Percentiles rank a stretch among this genome's conserved stretches.
Conservation (phyloP, 352 stramenopile species). For the Globisporangium paddicum region DNA sequence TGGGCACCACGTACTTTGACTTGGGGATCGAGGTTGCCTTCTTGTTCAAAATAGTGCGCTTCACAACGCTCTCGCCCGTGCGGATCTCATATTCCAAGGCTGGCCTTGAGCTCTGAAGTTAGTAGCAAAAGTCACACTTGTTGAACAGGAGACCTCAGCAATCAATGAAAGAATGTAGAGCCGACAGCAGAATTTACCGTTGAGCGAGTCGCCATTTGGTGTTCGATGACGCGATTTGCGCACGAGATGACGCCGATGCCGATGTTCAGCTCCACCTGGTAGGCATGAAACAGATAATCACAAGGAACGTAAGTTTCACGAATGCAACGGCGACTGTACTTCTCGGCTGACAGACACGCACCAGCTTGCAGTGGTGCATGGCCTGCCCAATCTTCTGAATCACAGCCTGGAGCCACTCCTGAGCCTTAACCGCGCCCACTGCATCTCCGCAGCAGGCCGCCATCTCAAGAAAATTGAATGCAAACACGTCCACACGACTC, state of each 20-base stretch:
- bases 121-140: not conserved
- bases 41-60: constrained; percentile 24
- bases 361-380: constrained; percentile 43
- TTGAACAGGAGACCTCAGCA: too few species aligned
- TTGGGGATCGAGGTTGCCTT: constrained; percentile 2
- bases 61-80: constrained; percentile 49
- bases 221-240: constrained; percentile 36
- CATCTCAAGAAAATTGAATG: constrained; percentile 71
- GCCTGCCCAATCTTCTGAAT: constrained; percentile 52
- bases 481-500: constrained; percentile 12
- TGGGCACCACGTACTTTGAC: constrained; percentile 18
- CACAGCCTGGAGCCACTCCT: constrained; percentile 54
- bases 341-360: constrained; percentile 12
- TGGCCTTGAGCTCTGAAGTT: constrained; percentile 6
- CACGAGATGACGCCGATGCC: constrained; percentile 55
- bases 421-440: constrained; percentile 40
- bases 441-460: constrained; percentile 46
- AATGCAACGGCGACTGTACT: too few species aligned
- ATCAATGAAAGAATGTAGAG: not conserved
- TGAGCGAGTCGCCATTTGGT: constrained; percentile 41
- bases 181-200: constrained; percentile 23
- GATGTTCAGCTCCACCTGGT: constrained; percentile 61
- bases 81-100: constrained; percentile 41
- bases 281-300: not conserved
- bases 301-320: not conserved